Evolutionary conservation across 2,329 filamentous ascomycete species (phyloP), one percentile per base, ranked within the genome.

Genomic region (Alternaria triticimaculans): DNA sequence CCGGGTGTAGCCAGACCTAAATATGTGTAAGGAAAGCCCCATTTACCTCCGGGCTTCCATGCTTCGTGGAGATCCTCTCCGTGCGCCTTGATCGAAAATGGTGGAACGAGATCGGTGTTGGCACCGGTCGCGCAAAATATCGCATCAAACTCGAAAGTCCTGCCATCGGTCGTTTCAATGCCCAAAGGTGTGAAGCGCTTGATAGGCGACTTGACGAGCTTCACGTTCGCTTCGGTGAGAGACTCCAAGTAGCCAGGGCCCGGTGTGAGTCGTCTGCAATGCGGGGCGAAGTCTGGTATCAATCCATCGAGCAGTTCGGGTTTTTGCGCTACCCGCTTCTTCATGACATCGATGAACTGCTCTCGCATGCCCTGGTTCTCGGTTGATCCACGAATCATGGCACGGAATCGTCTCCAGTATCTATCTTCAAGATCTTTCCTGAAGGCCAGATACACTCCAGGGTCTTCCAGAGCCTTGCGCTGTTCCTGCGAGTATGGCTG

Each of bases 1-100:
- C 85, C 87, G 0, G 90, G 89, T 0, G 88, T 87, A 0, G 87
- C 86, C 1, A 89, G 70, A 0, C 89, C 90, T 7, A 92, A 80
- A 68, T 92, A 93, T 0, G 87, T 90, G 72, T 91, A 88, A 0
- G 90, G 90, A 63, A 88, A 90, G 0, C 88, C 89, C 64, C 84
- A 84, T 20, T 82, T 78, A 0, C 86, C 87, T 43, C 83, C 85
- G 2, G 82, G 82, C 14, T 81, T 82, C 90, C 90, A 92, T 2
- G 86, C 81, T 9, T 82, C 77, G 11, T 82, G 78, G 2, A 92
- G 80, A 60, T 89, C 84, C 9, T 83, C 76, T 3, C 85, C 87
- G 51, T 84, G 78, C 2, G 87, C 85, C 23, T 82, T 80, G 66
- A 92, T 87, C 0, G 87, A 82, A 66, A 92, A 92, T 0, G 85